Base-by-base conservation (phyloP, 2,329 filamentous ascomycete genomes). In the Alternaria novae-zelandiae region DNA sequence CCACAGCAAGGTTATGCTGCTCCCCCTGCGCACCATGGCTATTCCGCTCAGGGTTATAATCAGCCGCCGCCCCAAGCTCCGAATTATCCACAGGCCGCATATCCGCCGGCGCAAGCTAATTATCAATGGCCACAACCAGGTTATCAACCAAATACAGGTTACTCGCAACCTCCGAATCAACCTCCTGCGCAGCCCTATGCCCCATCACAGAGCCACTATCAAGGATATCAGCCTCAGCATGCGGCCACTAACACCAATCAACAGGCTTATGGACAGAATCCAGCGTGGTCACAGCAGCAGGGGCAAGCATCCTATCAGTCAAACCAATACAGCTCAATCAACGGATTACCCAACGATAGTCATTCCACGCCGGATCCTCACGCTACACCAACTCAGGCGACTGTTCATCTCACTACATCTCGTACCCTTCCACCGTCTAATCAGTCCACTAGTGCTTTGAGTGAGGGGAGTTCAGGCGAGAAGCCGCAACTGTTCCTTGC, bases 401-500 rank as follows among this genome's bases (percentile, higher is more conserved):
- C 71, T 8, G 70, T 69, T 9, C 71, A 75, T 41, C 65, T 69
- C 25, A 58, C 54, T 9, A 64, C 54, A 28, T 60, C 68, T 11
- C 71, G 72, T 57, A 44, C 54, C 6, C 57, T 65, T 20, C 56
- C 66, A 5, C 26, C 53, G 10, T 53, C 51, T 15, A 57, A 59
- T 15, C 66, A 73, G 21, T 67, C 71, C 21, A 46, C 61, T 5
- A 72, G 69, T 54, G 54, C 61, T 26, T 59, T 63, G 44, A 66
- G 64, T 45, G 73, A 76, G 10, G 67, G 59, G 10, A 54, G 44
- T 25, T 45, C 68, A 17, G 63, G 57, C 25, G 68, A 74, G 8
- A 79, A 77, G 36, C 60, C 73, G 9, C 71, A 74, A 23, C 62
- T 82, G 10, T 78, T 72, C 44, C 70, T 79, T 45, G 78, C 70